Evolutionary conservation across 169 alveolate species (phyloP), one percentile per base, ranked within the genome.

Genomic region (Cyclospora cayetanensis): DNA sequence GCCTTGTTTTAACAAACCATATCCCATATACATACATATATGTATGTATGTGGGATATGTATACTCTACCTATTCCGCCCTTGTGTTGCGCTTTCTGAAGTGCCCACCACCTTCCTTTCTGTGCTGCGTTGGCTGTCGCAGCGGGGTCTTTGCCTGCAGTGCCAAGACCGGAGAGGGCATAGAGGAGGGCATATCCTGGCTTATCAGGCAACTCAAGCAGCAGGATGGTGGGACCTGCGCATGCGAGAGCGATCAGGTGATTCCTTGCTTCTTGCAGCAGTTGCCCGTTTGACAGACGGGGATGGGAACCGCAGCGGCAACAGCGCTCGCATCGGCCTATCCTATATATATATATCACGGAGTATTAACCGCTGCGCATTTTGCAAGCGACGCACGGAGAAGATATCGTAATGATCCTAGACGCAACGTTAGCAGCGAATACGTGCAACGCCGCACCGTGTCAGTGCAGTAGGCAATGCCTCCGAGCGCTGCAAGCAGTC

Each of bases 61-160:
- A n/a, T n/a, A n/a, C n/a, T n/a, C n/a, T n/a, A n/a, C n/a, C n/a
- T n/a, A n/a, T n/a, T n/a, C n/a, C n/a, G n/a, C n/a, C n/a, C n/a
- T n/a, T n/a, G n/a, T n/a, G n/a, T n/a, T n/a, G n/a, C n/a, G n/a
- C n/a, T n/a, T n/a, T n/a, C n/a, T n/a, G n/a, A n/a, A n/a, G n/a
- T n/a, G n/a, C n/a, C n/a, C n/a, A n/a, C n/a, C n/a, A n/a, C n/a
- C n/a, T n/a, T n/a, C 42, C 7, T 29, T 43, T n/a, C 68, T 27
- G 79, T 84, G 3, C 79, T 84, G 79, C 29, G 80, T 25, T 52
- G 55, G 7, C 5, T 18, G n/a, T 25, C 35, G n/a, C 90, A 90
- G 98, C 97, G 94, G 96, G 79, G 97, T 97, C 63, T 96, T 97
- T 25, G 99, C 98, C 9, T 96, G 98, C 94, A 96, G 98, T 86